Percentiles rank a stretch among this genome's conserved stretches.
Conservation (phyloP, 345 rosid species). For the sweet orange (Citrus sinensis) region DVS_A1.0 CM039162.1:15929501-15930000, state of each 20-base stretch:
- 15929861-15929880: constrained; percentile 70
- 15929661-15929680: constrained; percentile 18
- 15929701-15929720: constrained; percentile 68
- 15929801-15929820: constrained; percentile 78
- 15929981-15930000: constrained; percentile 86
- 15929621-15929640: not conserved
- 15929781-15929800: constrained; percentile 69
- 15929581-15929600: not conserved
- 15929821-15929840: constrained; percentile 75
- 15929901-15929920: constrained; percentile 81
- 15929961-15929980: constrained; percentile 73
- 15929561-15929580: not conserved
- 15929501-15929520: not conserved
- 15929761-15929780: constrained; percentile 59
- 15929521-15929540: not conserved
- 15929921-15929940: constrained; percentile 71
- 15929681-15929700: constrained; percentile 36
- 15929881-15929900: constrained; percentile 80
- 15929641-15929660: not conserved
- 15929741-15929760: constrained; percentile 51
- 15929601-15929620: not conserved
- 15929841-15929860: constrained; percentile 85
- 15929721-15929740: constrained; percentile 55
- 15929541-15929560: not conserved
- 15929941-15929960: constrained; percentile 80